Conservation (phyloP, 2,329 filamentous ascomycete genomes). For the Aphanocladium album region DNA sequence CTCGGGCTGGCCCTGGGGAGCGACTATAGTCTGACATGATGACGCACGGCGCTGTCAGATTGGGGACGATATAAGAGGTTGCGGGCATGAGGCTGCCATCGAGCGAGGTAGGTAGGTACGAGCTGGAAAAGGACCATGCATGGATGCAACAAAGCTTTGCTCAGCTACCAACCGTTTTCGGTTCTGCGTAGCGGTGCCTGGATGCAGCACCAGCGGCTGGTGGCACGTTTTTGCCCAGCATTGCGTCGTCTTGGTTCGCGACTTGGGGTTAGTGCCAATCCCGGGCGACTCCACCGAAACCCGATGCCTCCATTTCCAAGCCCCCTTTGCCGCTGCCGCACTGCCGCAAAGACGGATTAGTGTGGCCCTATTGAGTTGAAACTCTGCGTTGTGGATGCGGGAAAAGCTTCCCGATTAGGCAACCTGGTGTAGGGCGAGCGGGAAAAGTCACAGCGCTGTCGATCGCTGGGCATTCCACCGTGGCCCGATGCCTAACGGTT, state of each 20-base stretch:
- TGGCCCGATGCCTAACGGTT: not conserved
- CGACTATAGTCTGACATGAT: conserved; percentile 14
- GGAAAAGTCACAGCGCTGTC: conserved; percentile 1
- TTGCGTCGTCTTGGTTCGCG: not conserved
- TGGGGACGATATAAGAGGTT: not conserved
- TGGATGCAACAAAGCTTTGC: too few species aligned
- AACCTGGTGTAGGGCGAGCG: not conserved
- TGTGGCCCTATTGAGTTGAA: not conserved
- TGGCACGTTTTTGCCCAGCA: not conserved
- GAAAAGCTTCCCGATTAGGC: conserved; percentile 1
- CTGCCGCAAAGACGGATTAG: not conserved
- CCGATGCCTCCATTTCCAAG: not conserved
- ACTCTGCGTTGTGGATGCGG: not conserved
- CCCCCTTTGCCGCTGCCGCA: conserved; percentile 8
- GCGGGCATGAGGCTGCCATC: not conserved
- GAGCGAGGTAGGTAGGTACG: not conserved
- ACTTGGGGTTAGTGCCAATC: not conserved
- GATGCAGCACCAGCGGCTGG: not conserved
- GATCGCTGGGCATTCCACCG: not conserved
- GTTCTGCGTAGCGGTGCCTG: not conserved
- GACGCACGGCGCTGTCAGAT: conserved; percentile 10
- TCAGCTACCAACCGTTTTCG: not conserved
- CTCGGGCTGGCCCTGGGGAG: not conserved
- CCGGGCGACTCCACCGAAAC: not conserved
- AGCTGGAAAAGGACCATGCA: not conserved